Evolutionary conservation across 257 asterid species (phyloP).

Genomic region (Jacaranda copaia): DNA sequence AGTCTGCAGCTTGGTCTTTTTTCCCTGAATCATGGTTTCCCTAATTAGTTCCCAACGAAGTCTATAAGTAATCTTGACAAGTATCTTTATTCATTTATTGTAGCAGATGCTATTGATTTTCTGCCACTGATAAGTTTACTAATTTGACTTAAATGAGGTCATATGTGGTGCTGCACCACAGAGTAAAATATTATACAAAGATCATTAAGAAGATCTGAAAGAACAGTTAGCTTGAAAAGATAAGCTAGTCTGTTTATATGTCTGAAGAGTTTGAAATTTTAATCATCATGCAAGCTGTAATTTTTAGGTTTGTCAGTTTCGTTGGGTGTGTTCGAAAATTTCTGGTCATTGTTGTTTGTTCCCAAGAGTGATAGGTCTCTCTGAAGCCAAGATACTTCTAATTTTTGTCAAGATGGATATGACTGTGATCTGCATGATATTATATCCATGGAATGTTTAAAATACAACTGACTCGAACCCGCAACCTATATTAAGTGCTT

Average conservation of each 20-base stretch:
- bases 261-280: constrained; percentile 7
- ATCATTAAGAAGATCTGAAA: background rate
- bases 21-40: background rate
- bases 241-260: background rate
- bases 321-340: background rate
- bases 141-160: background rate
- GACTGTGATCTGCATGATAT: background rate
- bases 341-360: background rate
- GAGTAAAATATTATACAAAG: background rate
- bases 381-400: constrained; percentile 4
- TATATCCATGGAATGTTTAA: background rate
- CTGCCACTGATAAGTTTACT: background rate
- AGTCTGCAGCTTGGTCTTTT: background rate
- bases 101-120: background rate
- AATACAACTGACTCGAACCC: background rate
- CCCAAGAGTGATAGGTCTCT: background rate
- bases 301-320: constrained; percentile 1
- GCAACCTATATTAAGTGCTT: background rate
- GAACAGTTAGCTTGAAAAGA: background rate
- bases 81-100: background rate
- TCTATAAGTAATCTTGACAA: background rate
- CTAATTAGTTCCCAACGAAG: background rate
- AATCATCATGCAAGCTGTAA: background rate
- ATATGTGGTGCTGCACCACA: background rate
- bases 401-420: background rate